A percentile compares a stretch with the other conserved stretches of the same genome.
Evolutionary conservation across 495 filamentous ascomycete genomes (phyloP).

Genomic region (Penicillium goetzii): DNA sequence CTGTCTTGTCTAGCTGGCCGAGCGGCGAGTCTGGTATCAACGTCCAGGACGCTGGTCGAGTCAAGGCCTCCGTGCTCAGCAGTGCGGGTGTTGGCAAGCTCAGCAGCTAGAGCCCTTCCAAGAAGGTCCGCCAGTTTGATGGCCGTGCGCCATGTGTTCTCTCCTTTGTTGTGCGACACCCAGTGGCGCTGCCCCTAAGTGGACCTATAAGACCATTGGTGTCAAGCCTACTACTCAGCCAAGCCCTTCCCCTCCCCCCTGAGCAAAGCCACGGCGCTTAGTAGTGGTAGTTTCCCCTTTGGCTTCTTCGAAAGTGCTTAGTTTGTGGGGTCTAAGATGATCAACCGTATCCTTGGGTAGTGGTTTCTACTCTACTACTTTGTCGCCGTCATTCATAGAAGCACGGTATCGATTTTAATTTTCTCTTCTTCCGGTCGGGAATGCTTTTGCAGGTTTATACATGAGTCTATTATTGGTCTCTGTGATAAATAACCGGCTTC

Average conservation of each 20-base stretch:
- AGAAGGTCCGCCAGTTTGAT: slow-evolving; percentile 7
- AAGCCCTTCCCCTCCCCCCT: background rate
- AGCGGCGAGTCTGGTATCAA: slow-evolving; percentile 26
- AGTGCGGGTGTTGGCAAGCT: slow-evolving; percentile 40
- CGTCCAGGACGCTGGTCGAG: slow-evolving; percentile 26
- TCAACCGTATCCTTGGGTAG: background rate
- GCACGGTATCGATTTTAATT: background rate
- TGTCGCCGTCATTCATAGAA: background rate
- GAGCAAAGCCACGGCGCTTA: background rate
- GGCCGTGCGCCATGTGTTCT: slow-evolving; percentile 7
- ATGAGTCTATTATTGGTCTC: background rate
- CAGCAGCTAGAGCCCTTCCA: slow-evolving; percentile 18
- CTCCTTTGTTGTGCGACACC: slow-evolving; percentile 20
- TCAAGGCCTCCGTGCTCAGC: slow-evolving; percentile 30
- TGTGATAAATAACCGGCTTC: background rate
- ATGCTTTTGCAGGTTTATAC: background rate
- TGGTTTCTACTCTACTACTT: background rate
- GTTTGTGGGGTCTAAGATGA: background rate
- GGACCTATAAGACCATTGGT: slow-evolving; percentile 25
- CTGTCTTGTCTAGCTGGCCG: slow-evolving; percentile 32
- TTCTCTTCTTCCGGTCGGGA: background rate
- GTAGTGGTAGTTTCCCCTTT: slow-evolving; percentile 1
- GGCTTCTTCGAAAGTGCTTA: slow-evolving; percentile 1
- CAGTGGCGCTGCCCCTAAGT: slow-evolving; percentile 10
- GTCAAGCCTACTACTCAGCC: slow-evolving; percentile 19